A percentile compares a stretch with the other conserved stretches of the same genome.
Conservation (phyloP, 2,329 filamentous ascomycete genomes). For the Aspergillus intermedius region DNA sequence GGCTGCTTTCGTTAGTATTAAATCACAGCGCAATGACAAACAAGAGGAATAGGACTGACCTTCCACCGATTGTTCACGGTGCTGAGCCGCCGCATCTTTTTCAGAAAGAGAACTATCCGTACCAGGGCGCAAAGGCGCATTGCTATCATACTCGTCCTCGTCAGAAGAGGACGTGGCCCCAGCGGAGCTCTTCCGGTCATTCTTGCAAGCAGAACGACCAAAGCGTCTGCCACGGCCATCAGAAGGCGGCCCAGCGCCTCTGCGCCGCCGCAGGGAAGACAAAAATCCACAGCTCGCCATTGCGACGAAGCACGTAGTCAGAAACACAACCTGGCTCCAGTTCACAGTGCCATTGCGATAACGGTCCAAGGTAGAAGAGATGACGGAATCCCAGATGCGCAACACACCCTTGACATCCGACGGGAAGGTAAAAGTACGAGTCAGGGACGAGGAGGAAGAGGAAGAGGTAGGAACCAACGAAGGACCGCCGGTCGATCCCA, state of each 20-base stretch:
- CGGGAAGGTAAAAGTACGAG: not conserved
- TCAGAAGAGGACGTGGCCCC: slow-evolving; percentile 29
- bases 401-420: not conserved
- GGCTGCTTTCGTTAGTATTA: slow-evolving; percentile 19
- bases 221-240: slow-evolving; percentile 11
- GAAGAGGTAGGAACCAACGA: not conserved
- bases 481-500: slow-evolving; percentile 9
- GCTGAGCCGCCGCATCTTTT: slow-evolving; percentile 17
- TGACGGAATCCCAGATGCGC: slow-evolving; percentile 12
- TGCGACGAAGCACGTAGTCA: slow-evolving; percentile 26
- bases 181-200: slow-evolving; percentile 19
- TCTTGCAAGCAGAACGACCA: slow-evolving; percentile 15
- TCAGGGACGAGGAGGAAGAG: not conserved
- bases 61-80: slow-evolving; percentile 22
- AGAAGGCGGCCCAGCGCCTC: slow-evolving; percentile 7
- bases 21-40: not conserved
- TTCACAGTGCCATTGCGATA: slow-evolving; percentile 24
- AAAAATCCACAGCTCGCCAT: slow-evolving; percentile 33
- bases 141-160: slow-evolving; percentile 31
- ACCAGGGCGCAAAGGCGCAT: slow-evolving; percentile 24
- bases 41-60: slow-evolving; percentile 17
- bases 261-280: slow-evolving; percentile 23
- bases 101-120: slow-evolving; percentile 15
- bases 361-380: slow-evolving; percentile 12
- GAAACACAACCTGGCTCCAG: slow-evolving; percentile 23